These are phyloP conservation scores for Trichosphaerium sp. DNA, from an alignment of 78 protist genomes.

Conservation along the genomic window DNA sequence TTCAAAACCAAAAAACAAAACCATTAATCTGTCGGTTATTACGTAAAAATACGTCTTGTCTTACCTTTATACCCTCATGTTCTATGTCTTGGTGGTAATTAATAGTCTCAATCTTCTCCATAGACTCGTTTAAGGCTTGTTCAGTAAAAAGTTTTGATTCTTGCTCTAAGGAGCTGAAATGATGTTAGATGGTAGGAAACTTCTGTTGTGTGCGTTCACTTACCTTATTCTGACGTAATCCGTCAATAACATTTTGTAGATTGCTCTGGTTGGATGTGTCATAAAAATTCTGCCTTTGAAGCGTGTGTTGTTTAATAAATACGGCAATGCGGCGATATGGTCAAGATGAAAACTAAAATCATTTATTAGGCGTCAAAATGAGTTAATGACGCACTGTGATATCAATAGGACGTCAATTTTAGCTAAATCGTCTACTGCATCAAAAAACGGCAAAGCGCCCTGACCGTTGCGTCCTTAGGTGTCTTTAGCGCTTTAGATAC, in stretches of 20 bases:
- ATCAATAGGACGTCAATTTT: conserved; percentile 77
- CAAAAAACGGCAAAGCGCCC: conserved; percentile 79
- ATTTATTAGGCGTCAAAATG: not conserved
- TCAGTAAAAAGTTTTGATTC: conserved; percentile 61
- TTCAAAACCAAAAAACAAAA: not conserved
- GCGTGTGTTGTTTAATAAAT: conserved; percentile 55
- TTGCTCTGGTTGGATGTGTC: conserved; percentile 93
- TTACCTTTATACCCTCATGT: conserved; percentile 27
- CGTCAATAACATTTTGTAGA: conserved; percentile 63
- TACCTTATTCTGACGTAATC: conserved; percentile 61
- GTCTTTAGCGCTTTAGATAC: too few species aligned
- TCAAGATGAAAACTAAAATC: conserved; percentile 78
- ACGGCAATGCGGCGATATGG: conserved; percentile 87
- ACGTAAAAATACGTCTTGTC: not conserved
- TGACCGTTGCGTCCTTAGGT: conserved; percentile 46
- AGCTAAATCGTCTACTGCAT: conserved; percentile 27
- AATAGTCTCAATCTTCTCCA: conserved; percentile 46
- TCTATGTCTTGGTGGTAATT: conserved; percentile 65
- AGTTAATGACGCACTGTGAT: conserved; percentile 59
- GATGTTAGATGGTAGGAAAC: not conserved
- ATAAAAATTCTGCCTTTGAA: conserved; percentile 86
- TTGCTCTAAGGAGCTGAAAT: conserved; percentile 19
- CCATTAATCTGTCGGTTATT: not conserved
- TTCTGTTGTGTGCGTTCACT: not conserved
- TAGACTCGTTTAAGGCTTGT: conserved; percentile 35